Percentiles rank a stretch among this genome's conserved stretches.
Conservation (phyloP, 352 stramenopile species). For the Phytophthora hibernalis region DNA sequence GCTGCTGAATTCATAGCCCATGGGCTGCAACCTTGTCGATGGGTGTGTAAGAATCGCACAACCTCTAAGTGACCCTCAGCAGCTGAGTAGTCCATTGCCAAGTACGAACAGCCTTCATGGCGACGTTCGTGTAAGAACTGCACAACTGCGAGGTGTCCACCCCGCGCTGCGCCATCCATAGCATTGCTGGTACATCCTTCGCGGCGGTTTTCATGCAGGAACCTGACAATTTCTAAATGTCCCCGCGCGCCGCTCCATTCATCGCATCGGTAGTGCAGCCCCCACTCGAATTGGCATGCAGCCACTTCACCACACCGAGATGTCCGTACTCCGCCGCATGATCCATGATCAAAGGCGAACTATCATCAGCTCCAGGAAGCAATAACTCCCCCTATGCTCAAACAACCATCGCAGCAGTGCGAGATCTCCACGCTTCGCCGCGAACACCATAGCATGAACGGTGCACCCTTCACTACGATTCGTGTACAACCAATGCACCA, state of each 20-base stretch:
- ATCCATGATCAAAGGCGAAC: conserved; percentile 45
- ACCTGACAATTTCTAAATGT: conserved; percentile 43
- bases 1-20: conserved; percentile 44
- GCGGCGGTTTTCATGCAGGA: conserved; percentile 43
- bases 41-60: conserved; percentile 33
- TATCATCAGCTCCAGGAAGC: conserved; percentile 10
- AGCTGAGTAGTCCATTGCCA: conserved; percentile 40
- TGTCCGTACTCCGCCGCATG: conserved; percentile 41
- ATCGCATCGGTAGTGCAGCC: conserved; percentile 37
- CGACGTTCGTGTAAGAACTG: conserved; percentile 40
- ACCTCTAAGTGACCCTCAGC: conserved; percentile 34
- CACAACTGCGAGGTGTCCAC: conserved; percentile 37
- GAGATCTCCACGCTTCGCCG: conserved; percentile 39
- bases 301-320: conserved; percentile 44
- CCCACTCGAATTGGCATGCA: conserved; percentile 33
- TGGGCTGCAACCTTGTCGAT: conserved; percentile 35
- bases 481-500: conserved; percentile 45
- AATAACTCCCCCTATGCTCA: conserved; percentile 28
- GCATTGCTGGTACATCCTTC: conserved; percentile 41
- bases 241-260: conserved; percentile 36
- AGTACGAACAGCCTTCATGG: conserved; percentile 33
- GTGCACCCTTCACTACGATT: conserved; percentile 41
- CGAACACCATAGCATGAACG: conserved; percentile 41
- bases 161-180: conserved; percentile 37
- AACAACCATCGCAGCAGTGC: conserved; percentile 41